phyloP scores from a whole-genome alignment of 306 rosid genomes.

The Begonia masoniana region DNA sequence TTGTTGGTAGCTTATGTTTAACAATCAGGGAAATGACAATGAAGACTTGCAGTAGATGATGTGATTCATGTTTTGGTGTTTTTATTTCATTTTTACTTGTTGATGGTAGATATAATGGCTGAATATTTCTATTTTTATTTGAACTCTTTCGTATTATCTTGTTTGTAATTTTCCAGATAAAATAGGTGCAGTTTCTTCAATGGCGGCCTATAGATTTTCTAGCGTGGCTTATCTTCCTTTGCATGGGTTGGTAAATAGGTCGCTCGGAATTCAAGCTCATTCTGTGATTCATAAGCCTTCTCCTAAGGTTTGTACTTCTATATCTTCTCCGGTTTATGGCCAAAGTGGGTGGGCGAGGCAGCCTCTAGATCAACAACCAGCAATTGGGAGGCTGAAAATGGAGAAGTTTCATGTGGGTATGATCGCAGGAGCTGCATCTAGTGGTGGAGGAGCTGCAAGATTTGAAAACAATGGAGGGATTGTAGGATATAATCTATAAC shows the following conservation, averaged over 20 bases:
- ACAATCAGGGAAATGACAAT: too few species aligned
- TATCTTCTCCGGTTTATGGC: conserved; percentile 18
- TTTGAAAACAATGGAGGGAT: conserved; percentile 14
- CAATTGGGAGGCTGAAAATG: conserved; percentile 14
- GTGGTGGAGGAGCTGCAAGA: conserved; percentile 25
- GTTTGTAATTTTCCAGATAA: too few species aligned
- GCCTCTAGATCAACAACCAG: conserved; percentile 28
- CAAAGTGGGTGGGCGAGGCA: conserved; percentile 34
- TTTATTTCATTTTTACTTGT: too few species aligned
- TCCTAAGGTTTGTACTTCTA: conserved; percentile 16
- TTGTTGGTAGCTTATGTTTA: too few species aligned
- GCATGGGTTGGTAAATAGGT: conserved; percentile 53
- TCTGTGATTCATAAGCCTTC: conserved; percentile 56
- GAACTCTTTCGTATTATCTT: too few species aligned
- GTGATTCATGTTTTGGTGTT: too few species aligned
- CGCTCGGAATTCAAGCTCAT: conserved; percentile 61
- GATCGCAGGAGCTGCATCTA: conserved; percentile 17
- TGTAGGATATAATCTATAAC: conserved; percentile 15
- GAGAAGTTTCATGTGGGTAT: conserved; percentile 17
- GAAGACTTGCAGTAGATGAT: too few species aligned
- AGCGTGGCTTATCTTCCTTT: conserved; percentile 73
- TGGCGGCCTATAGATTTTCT: conserved; percentile 18
- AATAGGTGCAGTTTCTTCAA: conserved; percentile 10
- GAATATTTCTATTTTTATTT: too few species aligned
- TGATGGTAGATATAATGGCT: too few species aligned